Evolutionary conservation across 2,329 filamentous ascomycete species (phyloP).

Genomic region (Cladophialophora yegresii): DNA sequence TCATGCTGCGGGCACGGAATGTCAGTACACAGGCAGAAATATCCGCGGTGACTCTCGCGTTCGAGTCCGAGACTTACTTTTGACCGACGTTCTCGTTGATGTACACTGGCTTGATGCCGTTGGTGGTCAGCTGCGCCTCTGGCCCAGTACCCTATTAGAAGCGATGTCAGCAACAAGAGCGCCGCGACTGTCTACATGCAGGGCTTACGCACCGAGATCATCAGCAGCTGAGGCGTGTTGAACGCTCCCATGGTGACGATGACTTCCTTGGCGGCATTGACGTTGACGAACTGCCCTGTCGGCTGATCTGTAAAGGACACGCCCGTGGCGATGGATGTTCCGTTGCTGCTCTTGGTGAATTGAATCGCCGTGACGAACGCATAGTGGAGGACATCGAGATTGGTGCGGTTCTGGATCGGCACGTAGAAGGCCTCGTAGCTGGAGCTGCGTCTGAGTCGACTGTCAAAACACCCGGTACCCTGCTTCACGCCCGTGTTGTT

Average conservation of each 20-base stretch:
- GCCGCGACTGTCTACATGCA: neutral
- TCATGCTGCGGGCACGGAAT: slow-evolving; percentile 23
- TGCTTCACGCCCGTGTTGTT: slow-evolving; percentile 41
- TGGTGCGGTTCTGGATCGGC: slow-evolving; percentile 38
- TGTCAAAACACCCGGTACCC: slow-evolving; percentile 32
- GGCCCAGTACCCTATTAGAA: slow-evolving; percentile 43
- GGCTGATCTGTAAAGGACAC: slow-evolving; percentile 16
- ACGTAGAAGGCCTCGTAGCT: slow-evolving; percentile 41
- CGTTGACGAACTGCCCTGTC: slow-evolving; percentile 27
- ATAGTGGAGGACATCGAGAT: slow-evolving; percentile 39
- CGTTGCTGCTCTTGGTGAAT: slow-evolving; percentile 19
- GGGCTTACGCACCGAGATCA: slow-evolving; percentile 39
- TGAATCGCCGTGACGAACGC: slow-evolving; percentile 39
- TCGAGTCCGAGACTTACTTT: slow-evolving; percentile 30
- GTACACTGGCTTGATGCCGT: slow-evolving; percentile 42
- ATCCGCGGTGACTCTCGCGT: neutral
- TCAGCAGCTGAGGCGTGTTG: slow-evolving; percentile 44
- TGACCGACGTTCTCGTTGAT: slow-evolving; percentile 42
- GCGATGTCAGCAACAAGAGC: neutral
- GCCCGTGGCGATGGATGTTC: slow-evolving; percentile 16
- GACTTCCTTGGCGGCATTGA: slow-evolving; percentile 38
- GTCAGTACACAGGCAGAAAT: no score
- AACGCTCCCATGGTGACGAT: slow-evolving; percentile 47
- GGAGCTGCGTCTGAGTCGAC: slow-evolving; percentile 38
- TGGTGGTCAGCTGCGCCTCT: slow-evolving; percentile 46